A percentile compares a stretch with the other conserved stretches of the same genome.
Evolutionary conservation across 2,329 filamentous ascomycete species (phyloP).

Genomic region (Phyllosticta paracitricarpa): DNA sequence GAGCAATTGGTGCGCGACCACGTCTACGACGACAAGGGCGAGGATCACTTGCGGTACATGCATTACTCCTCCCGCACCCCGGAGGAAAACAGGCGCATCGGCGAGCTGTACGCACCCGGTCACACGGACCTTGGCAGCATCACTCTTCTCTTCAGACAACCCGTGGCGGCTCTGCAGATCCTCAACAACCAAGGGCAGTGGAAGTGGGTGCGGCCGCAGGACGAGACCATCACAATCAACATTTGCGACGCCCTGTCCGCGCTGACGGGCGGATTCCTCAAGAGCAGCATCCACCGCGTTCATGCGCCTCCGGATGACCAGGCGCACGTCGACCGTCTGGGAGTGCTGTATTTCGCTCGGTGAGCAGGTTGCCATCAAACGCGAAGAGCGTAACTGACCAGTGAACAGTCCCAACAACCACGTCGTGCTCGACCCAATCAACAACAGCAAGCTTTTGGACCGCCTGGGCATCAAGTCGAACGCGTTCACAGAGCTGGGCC

Average conservation of each 20-base stretch:
- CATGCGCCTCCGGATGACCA: slow-evolving; percentile 40
- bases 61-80: slow-evolving; percentile 42
- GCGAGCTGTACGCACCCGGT: slow-evolving; percentile 37
- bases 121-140: slow-evolving; percentile 50
- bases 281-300: slow-evolving; percentile 42
- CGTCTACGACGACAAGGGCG: slow-evolving; percentile 47
- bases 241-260: slow-evolving; percentile 32
- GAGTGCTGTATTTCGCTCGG: slow-evolving; percentile 44
- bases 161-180: slow-evolving; percentile 48
- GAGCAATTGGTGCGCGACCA: slow-evolving; percentile 47
- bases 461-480: slow-evolving; percentile 22
- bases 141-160: slow-evolving; percentile 49
- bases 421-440: slow-evolving; percentile 28
- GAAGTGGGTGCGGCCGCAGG: slow-evolving; percentile 33
- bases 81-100: slow-evolving; percentile 38
- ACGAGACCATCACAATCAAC: slow-evolving; percentile 32
- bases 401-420: slow-evolving; percentile 28
- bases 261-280: slow-evolving; percentile 34
- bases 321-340: slow-evolving; percentile 38
- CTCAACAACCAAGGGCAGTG: slow-evolving; percentile 27
- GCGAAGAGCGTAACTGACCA: neutral
- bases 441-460: slow-evolving; percentile 26
- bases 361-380: slow-evolving; percentile 16
- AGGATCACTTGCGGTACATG: slow-evolving; percentile 56
- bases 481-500: slow-evolving; percentile 19